Base-by-base conservation (phyloP, 2,329 filamentous ascomycete species). In the Lasiodiplodia sp. region DNA sequence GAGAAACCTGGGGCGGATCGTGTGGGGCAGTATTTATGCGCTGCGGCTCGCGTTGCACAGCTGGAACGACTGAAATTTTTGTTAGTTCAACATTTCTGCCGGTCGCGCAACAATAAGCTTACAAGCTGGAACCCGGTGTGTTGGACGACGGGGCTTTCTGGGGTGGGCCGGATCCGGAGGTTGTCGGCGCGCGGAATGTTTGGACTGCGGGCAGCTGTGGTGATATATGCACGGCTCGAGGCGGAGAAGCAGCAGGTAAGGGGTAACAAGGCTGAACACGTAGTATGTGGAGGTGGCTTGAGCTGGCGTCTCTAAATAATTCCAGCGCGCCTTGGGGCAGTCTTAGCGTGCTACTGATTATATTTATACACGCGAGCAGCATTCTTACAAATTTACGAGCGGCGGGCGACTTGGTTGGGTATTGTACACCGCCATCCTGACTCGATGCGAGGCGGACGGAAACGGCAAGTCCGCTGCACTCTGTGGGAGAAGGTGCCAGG, bases 31-130 rank as follows among this genome's bases (percentile, higher is more conserved):
- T 44, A 34, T 34, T 64, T 64, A 64, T 64, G 44, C 11, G 40
- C 14, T 44, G 58, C 12, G 28, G 18, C 18, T 34, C 11, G 25
- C n/a, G 60, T 64, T 21, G 60, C 52, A 64, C 60, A 64, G 34
- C 40, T 40, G 40, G 25, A 37, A 14, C 55, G 23, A 58, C 34
- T 38, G 28, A 63, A 28, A 44, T 16, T 28, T 28, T 28, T n/a
- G 25, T 52, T 6, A 52, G 28, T 64, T 52, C 60, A 63, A 52
- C 31, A 64, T 31, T 37, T 52, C n/a, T 23, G 44, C 60, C 60
- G 60, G 60, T 52, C 52, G 60, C 60, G 60, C 52, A 63, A 28
- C 60, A 64, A 64, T 64, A 64, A 64, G 60, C 60, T 64, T 64
- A 64, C 60, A 47, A 52, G 40, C 23, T 31, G 25, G 37, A 12